Percentiles rank a stretch among this genome's conserved stretches.
phyloP scores from a whole-genome alignment of 2,329 filamentous ascomycete species.

The Colletotrichum sp. region DNA sequence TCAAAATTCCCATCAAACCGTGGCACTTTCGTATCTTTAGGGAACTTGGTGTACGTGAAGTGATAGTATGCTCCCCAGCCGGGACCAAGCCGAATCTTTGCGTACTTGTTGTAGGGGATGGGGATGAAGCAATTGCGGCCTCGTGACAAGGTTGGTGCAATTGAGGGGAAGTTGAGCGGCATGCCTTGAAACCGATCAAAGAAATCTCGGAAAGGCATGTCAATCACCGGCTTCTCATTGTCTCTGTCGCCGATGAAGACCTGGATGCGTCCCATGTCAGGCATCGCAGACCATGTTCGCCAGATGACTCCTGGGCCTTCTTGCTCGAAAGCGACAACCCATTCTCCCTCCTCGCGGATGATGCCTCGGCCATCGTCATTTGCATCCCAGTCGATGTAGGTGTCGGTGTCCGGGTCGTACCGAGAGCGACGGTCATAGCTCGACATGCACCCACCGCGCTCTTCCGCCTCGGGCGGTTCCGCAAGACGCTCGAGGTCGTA shows the following conservation, averaged over 20 bases:
- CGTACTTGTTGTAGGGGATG: conserved; percentile 14
- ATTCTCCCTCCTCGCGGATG: conserved; percentile 10
- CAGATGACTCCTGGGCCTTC: conserved; percentile 15
- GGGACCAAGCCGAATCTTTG: conserved; percentile 5
- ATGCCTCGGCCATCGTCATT: conserved; percentile 13
- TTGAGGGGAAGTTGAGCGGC: conserved; percentile 13
- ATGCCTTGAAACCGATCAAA: conserved; percentile 17
- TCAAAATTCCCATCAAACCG: conserved; percentile 7
- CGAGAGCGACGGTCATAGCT: conserved; percentile 17
- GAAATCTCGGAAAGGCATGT: conserved; percentile 10
- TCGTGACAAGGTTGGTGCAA: conserved; percentile 5
- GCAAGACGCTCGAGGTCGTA: conserved; percentile 16
- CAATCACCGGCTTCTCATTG: neutral
- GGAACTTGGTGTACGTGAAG: conserved; percentile 12
- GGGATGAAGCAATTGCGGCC: conserved; percentile 16
- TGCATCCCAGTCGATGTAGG: conserved; percentile 18
- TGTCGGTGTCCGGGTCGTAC: conserved; percentile 9
- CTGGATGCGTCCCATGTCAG: conserved; percentile 2
- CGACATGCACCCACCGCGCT: conserved; percentile 17
- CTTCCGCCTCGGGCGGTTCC: neutral
- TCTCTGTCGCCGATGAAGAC: conserved; percentile 7
- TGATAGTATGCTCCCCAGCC: conserved; percentile 16
- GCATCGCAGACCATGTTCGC: conserved; percentile 16
- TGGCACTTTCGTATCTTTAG: neutral
- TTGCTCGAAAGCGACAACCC: conserved; percentile 15